A percentile compares a stretch with the other conserved stretches of the same genome.
Conservation (phyloP, 805 yeast species). For the Hanseniaspora nectarophila region DNA sequence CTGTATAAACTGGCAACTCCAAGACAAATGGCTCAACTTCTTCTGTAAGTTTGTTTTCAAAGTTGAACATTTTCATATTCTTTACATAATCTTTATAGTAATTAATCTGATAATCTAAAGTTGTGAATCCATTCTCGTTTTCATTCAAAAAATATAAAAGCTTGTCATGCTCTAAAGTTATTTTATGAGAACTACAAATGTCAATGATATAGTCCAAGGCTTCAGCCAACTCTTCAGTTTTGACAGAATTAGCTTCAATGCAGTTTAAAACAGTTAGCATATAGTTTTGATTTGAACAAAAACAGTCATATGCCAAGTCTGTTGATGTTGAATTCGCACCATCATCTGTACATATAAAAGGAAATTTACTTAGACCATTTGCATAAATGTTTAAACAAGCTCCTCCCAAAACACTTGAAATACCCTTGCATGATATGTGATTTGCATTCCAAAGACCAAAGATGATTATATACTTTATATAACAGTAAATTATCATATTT, state of each 20-base stretch:
- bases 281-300: conserved; percentile 29
- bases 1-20: conserved; percentile 25
- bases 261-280: conserved; percentile 31
- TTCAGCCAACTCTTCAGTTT: conserved; percentile 23
- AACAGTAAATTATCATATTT: not conserved
- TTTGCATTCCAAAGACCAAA: not conserved
- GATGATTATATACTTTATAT: not conserved
- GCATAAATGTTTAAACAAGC: conserved; percentile 28
- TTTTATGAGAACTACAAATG: conserved; percentile 27
- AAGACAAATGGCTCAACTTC: conserved; percentile 17
- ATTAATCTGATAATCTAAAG: not conserved
- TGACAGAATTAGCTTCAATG: conserved; percentile 25
- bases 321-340: conserved; percentile 15
- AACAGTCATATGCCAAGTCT: conserved; percentile 29
- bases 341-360: conserved; percentile 25
- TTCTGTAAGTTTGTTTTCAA: conserved; percentile 18
- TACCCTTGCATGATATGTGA: not conserved
- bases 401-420: conserved; percentile 27
- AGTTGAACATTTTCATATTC: conserved; percentile 21
- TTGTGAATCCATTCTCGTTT: not conserved
- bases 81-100: not conserved
- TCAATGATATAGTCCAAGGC: conserved; percentile 29
- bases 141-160: conserved; percentile 22
- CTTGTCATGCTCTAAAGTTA: conserved; percentile 23
- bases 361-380: conserved; percentile 27